Conservation (phyloP, 176 grass and related monocot species). For the Juncus effusus region DNA sequence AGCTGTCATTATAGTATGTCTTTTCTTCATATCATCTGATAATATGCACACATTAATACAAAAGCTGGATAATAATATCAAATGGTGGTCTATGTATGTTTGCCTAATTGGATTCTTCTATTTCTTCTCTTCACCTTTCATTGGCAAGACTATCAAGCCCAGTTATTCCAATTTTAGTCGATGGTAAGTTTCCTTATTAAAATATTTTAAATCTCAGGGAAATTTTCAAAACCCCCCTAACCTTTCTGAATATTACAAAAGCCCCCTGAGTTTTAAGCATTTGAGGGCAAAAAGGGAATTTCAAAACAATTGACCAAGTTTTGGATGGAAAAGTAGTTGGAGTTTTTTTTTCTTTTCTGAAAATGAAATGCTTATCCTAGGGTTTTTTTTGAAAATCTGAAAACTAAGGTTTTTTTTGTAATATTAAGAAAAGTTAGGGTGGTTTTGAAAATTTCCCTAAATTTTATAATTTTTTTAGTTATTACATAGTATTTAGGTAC, state of each 20-base stretch:
- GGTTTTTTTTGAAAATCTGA: background rate
- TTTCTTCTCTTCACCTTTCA: constrained; percentile 91
- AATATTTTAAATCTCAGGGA: no score
- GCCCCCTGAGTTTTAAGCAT: no score
- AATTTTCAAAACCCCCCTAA: no score
- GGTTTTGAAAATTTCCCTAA: no score
- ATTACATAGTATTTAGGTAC: no score
- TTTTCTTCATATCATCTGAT: constrained; percentile 85
- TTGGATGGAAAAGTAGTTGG: no score
- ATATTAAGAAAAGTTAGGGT: background rate
- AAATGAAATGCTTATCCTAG: no score
- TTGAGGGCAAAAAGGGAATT: no score
- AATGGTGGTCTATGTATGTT: constrained; percentile 99
- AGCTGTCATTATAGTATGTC: constrained; percentile 66
- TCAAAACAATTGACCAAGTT: no score
- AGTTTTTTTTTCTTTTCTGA: no score
- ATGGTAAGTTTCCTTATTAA: constrained; percentile 43
- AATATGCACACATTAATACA: constrained; percentile 92
- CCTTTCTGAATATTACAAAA: no score
- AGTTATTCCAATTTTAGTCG: constrained; percentile 94
- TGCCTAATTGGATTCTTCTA: constrained; percentile 98
- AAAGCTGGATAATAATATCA: constrained; percentile 81
- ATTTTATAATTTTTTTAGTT: no score
- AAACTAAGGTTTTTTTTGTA: constrained; percentile 1
- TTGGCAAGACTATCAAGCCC: constrained; percentile 86